phyloP scores from a whole-genome alignment of 1,284 basidiomycete species.

The Clitocybe nebularis region DNA sequence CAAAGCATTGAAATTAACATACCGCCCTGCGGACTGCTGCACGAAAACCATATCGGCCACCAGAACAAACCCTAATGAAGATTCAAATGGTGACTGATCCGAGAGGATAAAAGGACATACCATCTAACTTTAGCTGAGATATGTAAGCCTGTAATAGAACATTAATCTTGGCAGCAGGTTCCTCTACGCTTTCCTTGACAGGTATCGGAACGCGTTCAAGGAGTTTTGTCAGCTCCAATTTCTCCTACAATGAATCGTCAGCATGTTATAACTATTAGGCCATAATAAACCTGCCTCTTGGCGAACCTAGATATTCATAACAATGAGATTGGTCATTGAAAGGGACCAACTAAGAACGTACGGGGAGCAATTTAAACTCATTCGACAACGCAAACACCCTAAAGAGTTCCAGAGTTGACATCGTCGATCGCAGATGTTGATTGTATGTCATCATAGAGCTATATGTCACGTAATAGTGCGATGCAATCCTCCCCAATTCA shows the following conservation, averaged over 20 bases:
- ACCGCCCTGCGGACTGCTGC: conserved; percentile 87
- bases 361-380: conserved; percentile 95
- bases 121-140: conserved; percentile 91
- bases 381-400: conserved; percentile 95
- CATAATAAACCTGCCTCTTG: conserved; percentile 36
- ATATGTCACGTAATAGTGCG: conserved; percentile 96
- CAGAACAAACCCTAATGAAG: conserved; percentile 74
- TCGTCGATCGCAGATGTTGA: conserved; percentile 86
- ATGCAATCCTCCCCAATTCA: conserved; percentile 92
- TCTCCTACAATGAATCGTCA: conserved; percentile 44
- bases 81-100: background rate
- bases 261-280: background rate
- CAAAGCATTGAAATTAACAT: conserved; percentile 18
- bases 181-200: conserved; percentile 95
- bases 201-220: conserved; percentile 96
- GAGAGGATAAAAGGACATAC: conserved; percentile 27
- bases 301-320: conserved; percentile 37
- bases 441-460: conserved; percentile 97
- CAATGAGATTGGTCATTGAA: conserved; percentile 10
- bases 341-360: conserved; percentile 31
- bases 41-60: conserved; percentile 99
- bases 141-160: conserved; percentile 95
- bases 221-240: conserved; percentile 89
- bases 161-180: conserved; percentile 97
- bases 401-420: conserved; percentile 91